phyloP scores from a whole-genome alignment of 2,329 filamentous ascomycete species.

The Aspergillus pseudoglaucus region DNA sequence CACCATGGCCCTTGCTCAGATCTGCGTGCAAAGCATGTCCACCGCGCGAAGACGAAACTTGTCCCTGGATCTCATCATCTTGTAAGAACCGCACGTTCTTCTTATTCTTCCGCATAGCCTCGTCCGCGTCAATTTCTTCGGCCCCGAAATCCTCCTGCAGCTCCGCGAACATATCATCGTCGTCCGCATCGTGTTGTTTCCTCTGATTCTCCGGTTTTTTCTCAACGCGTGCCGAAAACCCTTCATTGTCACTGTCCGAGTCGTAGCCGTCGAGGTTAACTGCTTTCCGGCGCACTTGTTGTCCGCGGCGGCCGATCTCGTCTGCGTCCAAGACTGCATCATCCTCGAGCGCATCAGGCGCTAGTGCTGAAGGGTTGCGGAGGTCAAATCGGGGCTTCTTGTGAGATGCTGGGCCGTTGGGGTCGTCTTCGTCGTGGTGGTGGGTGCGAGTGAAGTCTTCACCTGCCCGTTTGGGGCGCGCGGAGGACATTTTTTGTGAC shows the following conservation, averaged over 20 bases:
- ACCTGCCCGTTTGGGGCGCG: conserved; percentile 73
- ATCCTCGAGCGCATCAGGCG: conserved; percentile 69
- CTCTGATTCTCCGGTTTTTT: conserved; percentile 43
- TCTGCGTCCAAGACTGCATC: conserved; percentile 79
- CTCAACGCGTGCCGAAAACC: conserved; percentile 69
- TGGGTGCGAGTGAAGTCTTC: conserved; percentile 74
- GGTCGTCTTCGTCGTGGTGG: conserved; percentile 50
- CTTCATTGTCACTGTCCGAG: conserved; percentile 85
- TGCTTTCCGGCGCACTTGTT: conserved; percentile 78
- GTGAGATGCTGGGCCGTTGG: conserved; percentile 41
- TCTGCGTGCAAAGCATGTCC: conserved; percentile 59
- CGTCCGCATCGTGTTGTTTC: conserved; percentile 33
- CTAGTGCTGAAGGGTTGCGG: conserved; percentile 87
- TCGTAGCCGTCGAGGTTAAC: conserved; percentile 97
- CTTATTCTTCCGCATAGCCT: conserved; percentile 52
- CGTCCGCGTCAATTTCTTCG: conserved; percentile 47
- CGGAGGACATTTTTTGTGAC: conserved; percentile 47
- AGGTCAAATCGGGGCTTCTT: conserved; percentile 91
- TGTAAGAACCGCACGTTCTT: conserved; percentile 57
- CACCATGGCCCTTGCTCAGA: conserved; percentile 46
- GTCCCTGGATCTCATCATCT: conserved; percentile 66
- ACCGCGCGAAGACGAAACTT: conserved; percentile 65
- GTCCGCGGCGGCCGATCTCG: conserved; percentile 70
- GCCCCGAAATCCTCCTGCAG: conserved; percentile 54
- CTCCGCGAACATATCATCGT: conserved; percentile 78